These are phyloP conservation scores for Zychaea mexicana DNA, from an alignment of 371 early-diverging fungal species.

Conservation along the genomic window DNA sequence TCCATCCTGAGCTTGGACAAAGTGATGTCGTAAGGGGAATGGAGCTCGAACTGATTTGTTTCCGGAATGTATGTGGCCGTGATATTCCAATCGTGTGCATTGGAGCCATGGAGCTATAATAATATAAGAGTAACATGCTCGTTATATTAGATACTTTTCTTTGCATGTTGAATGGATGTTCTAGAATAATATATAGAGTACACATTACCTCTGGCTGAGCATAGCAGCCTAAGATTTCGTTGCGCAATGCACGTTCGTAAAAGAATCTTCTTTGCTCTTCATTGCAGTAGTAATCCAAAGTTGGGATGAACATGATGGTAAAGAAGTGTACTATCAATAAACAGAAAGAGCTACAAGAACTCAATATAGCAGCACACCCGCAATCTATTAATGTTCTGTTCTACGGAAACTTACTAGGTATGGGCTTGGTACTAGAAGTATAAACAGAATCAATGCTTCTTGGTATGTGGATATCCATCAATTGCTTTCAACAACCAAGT, in stretches of 20 bases:
- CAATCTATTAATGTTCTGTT: too few species aligned
- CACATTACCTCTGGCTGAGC: constrained; percentile 83
- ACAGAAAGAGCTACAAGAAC: too few species aligned
- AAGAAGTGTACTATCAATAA: not conserved
- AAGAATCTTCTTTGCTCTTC: constrained; percentile 81
- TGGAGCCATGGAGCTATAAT: constrained; percentile 69
- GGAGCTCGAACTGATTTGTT: constrained; percentile 84
- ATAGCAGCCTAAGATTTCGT: constrained; percentile 84
- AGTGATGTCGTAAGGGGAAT: constrained; percentile 81
- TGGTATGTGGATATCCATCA: too few species aligned
- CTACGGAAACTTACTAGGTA: too few species aligned
- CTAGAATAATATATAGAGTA: too few species aligned
- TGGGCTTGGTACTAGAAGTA: too few species aligned
- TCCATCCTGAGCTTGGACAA: constrained; percentile 93
- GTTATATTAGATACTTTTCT: too few species aligned
- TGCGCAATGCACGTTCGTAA: constrained; percentile 72
- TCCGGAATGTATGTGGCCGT: constrained; percentile 84
- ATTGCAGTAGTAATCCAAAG: constrained; percentile 71
- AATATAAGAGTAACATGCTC: not conserved
- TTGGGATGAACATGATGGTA: constrained; percentile 76
- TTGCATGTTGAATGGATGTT: too few species aligned
- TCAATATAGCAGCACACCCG: too few species aligned
- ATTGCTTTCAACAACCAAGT: too few species aligned
- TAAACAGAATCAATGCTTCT: too few species aligned
- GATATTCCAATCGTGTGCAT: constrained; percentile 86